These are phyloP conservation scores for Bullera alba DNA, from an alignment of 768 basidiomycete genomes.

Conservation along the genomic window DNA sequence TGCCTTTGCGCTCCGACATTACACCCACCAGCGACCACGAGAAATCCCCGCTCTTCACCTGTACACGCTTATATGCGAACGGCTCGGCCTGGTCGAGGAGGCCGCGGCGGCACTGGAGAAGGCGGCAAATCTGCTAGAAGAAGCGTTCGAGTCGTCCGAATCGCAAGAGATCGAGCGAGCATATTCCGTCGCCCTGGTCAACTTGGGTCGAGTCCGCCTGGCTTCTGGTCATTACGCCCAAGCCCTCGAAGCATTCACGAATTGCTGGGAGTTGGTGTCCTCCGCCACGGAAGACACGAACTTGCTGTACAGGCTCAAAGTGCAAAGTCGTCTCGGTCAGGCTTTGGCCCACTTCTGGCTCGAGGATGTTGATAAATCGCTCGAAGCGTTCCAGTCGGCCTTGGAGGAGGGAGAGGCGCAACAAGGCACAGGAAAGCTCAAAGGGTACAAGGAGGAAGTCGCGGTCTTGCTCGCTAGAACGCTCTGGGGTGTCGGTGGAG, in stretches of 20 bases:
- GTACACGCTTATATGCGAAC: constrained; percentile 75
- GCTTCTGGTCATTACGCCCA: constrained; percentile 55
- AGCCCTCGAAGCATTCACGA: constrained; percentile 65
- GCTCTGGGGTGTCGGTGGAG: constrained; percentile 72
- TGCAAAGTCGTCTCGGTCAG: constrained; percentile 52
- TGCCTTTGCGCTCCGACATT: constrained; percentile 74
- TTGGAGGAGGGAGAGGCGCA: constrained; percentile 50
- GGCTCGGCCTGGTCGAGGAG: constrained; percentile 62
- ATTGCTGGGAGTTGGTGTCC: constrained; percentile 61
- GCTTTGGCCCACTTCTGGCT: constrained; percentile 67
- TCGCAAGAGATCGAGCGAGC: constrained; percentile 66
- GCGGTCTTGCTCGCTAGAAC: constrained; percentile 73
- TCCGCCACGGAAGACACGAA: constrained; percentile 45
- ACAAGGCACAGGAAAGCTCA: constrained; percentile 15
- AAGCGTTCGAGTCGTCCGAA: constrained; percentile 80
- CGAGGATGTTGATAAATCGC: constrained; percentile 58
- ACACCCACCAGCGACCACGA: constrained; percentile 59
- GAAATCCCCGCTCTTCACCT: constrained; percentile 76
- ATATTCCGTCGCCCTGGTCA: constrained; percentile 74
- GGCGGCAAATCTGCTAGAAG: constrained; percentile 70
- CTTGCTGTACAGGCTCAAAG: constrained; percentile 41
- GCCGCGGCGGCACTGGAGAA: constrained; percentile 56
- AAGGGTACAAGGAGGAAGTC: constrained; percentile 57
- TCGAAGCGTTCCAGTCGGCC: constrained; percentile 63
- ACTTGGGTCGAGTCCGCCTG: constrained; percentile 70